Conservation (phyloP, 345 rosid genomes). For the Syzygium aromaticum region DNA sequence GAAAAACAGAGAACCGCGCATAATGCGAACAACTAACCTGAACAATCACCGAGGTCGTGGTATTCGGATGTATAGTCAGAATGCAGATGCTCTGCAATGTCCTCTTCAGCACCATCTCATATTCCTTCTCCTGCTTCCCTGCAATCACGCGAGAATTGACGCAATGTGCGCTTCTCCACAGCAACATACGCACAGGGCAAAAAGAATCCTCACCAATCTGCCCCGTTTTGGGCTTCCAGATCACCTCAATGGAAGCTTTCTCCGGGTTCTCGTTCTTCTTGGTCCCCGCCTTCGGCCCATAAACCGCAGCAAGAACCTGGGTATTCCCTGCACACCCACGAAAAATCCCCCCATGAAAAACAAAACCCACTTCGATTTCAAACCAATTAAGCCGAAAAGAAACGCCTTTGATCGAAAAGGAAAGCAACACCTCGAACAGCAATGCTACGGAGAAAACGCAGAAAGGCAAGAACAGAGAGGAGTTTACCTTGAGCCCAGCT, state of each 20-base stretch:
- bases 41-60: constrained; percentile 74
- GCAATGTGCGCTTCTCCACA: neutral
- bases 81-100: constrained; percentile 83
- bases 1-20: neutral
- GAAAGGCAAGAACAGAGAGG: neutral
- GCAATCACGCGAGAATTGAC: neutral
- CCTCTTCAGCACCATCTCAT: constrained; percentile 72
- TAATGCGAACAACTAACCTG: constrained; percentile 32
- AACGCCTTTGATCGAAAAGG: neutral
- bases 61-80: constrained; percentile 73
- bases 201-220: constrained; percentile 45
- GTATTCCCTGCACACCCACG: constrained; percentile 51
- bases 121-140: constrained; percentile 78
- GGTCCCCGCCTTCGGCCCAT: constrained; percentile 90
- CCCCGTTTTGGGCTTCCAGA: constrained; percentile 93
- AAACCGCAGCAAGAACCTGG: constrained; percentile 80
- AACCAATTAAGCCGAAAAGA: neutral
- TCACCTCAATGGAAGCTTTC: constrained; percentile 81
- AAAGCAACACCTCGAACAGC: neutral
- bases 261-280: constrained; percentile 89
- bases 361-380: neutral
- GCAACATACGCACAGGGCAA: neutral
- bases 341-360: neutral
- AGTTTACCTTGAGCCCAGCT: constrained; percentile 83
- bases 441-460: neutral